phyloP scores from a whole-genome alignment of 495 filamentous ascomycete species.

The Hypoxylon fragiforme region DNA sequence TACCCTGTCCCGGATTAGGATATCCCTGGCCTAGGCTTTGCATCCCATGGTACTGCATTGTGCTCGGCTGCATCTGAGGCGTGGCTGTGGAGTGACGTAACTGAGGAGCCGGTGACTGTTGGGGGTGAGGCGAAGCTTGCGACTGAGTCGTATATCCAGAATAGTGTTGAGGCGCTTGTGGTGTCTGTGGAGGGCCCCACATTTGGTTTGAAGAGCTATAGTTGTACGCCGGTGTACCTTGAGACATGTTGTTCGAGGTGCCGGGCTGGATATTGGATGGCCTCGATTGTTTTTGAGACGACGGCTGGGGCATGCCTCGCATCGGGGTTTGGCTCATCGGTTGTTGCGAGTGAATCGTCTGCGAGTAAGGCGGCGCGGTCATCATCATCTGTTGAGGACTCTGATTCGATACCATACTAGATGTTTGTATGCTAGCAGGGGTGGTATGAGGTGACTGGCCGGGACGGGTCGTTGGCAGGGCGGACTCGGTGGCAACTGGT shows the following conservation, averaged over 20 bases:
- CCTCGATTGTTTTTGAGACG: slow-evolving; percentile 52
- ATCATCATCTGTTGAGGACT: slow-evolving; percentile 63
- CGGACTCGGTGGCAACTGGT: slow-evolving; percentile 49
- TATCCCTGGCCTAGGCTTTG: slow-evolving; percentile 60
- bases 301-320: slow-evolving; percentile 53
- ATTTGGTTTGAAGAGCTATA: slow-evolving; percentile 56
- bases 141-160: slow-evolving; percentile 54
- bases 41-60: slow-evolving; percentile 62
- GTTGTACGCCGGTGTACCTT: slow-evolving; percentile 49
- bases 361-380: slow-evolving; percentile 54
- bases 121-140: slow-evolving; percentile 60
- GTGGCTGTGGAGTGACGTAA: slow-evolving; percentile 62
- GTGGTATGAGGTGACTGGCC: slow-evolving; percentile 54
- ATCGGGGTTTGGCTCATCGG: slow-evolving; percentile 55
- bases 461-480: slow-evolving; percentile 51
- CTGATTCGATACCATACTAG: slow-evolving; percentile 52
- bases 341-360: slow-evolving; percentile 56
- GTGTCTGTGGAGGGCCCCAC: slow-evolving; percentile 51
- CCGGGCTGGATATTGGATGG: slow-evolving; percentile 49
- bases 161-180: slow-evolving; percentile 53
- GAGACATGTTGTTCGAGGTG: slow-evolving; percentile 42
- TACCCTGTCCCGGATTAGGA: slow-evolving; percentile 53
- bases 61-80: slow-evolving; percentile 62
- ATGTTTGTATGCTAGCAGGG: slow-evolving; percentile 44
- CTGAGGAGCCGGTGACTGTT: slow-evolving; percentile 63